Conservation (phyloP, 176 grass and related monocot genomes). For the Ensete glaucum region DNA sequence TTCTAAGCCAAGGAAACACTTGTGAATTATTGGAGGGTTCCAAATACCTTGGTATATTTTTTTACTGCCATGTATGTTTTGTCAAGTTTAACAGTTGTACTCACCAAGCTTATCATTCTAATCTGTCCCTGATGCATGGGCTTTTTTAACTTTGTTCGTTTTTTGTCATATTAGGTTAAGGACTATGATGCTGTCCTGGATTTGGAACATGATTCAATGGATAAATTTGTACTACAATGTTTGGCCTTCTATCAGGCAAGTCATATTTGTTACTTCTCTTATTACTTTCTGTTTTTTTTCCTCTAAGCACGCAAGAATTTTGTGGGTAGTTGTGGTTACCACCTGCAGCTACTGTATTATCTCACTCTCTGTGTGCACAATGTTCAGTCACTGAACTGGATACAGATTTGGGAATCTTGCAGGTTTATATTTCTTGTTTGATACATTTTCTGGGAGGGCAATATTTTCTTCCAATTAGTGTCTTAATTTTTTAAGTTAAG, state of each 20-base stretch:
- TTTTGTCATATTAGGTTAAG: constrained; percentile 51
- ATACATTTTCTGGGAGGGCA: too few species aligned
- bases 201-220: constrained; percentile 95
- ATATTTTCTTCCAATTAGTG: too few species aligned
- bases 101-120: not conserved
- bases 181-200: constrained; percentile 89
- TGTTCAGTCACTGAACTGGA: not conserved
- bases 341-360: not conserved
- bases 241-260: constrained; percentile 92
- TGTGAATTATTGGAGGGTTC: not conserved
- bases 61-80: not conserved
- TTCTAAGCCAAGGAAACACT: not conserved
- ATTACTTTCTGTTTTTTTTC: not conserved
- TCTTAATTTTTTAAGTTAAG: too few species aligned
- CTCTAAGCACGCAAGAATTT: too few species aligned
- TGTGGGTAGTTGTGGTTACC: not conserved
- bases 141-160: not conserved
- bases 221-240: constrained; percentile 98
- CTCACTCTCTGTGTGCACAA: not conserved
- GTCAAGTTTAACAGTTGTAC: not conserved
- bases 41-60: not conserved
- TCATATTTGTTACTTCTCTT: not conserved
- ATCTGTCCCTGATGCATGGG: not conserved
- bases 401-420: too few species aligned
- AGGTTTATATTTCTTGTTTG: too few species aligned